Evolutionary conservation across 495 filamentous ascomycete genomes (phyloP), one percentile per base, ranked within the genome.

Genomic region (Podospora pseudocomata): DNA sequence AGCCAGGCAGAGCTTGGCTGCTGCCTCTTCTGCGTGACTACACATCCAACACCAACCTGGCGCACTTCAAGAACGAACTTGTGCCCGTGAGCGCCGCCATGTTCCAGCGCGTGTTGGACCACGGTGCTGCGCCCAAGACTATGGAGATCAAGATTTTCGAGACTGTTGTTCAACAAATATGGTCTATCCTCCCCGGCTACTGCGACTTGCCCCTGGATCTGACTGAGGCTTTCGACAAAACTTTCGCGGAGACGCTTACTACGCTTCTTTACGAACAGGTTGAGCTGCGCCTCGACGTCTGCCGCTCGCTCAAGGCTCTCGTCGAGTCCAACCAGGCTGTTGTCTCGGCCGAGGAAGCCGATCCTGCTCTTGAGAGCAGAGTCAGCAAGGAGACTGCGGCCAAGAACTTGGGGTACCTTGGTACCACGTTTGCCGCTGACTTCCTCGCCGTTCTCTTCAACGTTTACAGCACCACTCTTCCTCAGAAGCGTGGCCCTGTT

Each of bases 121-220:
- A 92, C 72, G 90, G 88, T 13, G 82, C 86, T 3, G 86, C 86
- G 7, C 90, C 92, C 75, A 97, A 96, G 81, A 91, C 91, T 0
- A 91, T 97, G 82, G 92, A 97, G 75, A 87, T 91, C 73, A 99
- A 99, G 83, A 96, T 99, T 68, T 98, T 94, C 78, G 95, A 99
- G 78, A 98, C 95, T 0, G 76, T 99, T 1, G 91, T 99, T 1
- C 91, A 96, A 64, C 95, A 99, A 75, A 94, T 95, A 23, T 99
- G 96, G 95, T 90, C 91, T 20, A 86, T 92, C 63, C 85, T 99
- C n/a, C 93, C 96, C 0, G 95, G 95, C 34, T 99, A 97, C 78
- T 98, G 95, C 75, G 91, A 96, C 75, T 80, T 96, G 62, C 94
- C 95, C 4, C 79, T 95, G 54, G 95, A 98, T 76, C 74, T 98